Evolutionary conservation across 2,329 filamentous ascomycete species (phyloP).

Genomic region (Albifimbria verrucaria): DNA sequence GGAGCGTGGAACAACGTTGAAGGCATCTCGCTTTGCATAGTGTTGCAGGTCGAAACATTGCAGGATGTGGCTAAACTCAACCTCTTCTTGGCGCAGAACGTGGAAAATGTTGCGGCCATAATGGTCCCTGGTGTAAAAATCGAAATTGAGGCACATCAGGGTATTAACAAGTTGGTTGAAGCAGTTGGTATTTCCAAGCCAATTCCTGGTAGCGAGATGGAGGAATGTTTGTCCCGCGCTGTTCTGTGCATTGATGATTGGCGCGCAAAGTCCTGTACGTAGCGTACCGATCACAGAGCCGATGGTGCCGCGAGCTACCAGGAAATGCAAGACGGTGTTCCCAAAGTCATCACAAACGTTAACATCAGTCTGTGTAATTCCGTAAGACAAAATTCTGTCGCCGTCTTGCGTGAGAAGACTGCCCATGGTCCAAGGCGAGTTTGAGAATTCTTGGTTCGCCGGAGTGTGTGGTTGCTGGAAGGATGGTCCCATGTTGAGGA

Average conservation of each 20-base stretch:
- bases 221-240: slow-evolving; percentile 47
- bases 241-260: slow-evolving; percentile 31
- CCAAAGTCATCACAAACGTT: slow-evolving; percentile 37
- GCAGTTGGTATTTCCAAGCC: slow-evolving; percentile 25
- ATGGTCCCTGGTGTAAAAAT: slow-evolving; percentile 37
- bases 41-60: slow-evolving; percentile 26
- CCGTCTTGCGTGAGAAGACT: slow-evolving; percentile 18
- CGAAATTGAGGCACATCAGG: slow-evolving; percentile 17
- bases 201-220: slow-evolving; percentile 35
- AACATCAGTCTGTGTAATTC: slow-evolving; percentile 8
- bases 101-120: slow-evolving; percentile 55
- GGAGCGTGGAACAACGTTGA: slow-evolving; percentile 30
- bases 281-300: slow-evolving; percentile 26
- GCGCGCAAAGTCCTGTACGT: slow-evolving; percentile 7
- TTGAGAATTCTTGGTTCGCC: slow-evolving; percentile 16
- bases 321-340: slow-evolving; percentile 45
- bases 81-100: slow-evolving; percentile 26
- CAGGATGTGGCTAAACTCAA: slow-evolving; percentile 29
- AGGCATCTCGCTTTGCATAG: slow-evolving; percentile 46
- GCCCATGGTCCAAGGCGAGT: slow-evolving; percentile 26
- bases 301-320: slow-evolving; percentile 32
- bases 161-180: slow-evolving; percentile 25
- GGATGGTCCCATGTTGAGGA: slow-evolving; percentile 32
- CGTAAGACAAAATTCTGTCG: slow-evolving; percentile 9
- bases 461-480: slow-evolving; percentile 26